Evolutionary conservation across 257 asterid genomes (phyloP).

Genomic region (Jasminum sambac): DNA sequence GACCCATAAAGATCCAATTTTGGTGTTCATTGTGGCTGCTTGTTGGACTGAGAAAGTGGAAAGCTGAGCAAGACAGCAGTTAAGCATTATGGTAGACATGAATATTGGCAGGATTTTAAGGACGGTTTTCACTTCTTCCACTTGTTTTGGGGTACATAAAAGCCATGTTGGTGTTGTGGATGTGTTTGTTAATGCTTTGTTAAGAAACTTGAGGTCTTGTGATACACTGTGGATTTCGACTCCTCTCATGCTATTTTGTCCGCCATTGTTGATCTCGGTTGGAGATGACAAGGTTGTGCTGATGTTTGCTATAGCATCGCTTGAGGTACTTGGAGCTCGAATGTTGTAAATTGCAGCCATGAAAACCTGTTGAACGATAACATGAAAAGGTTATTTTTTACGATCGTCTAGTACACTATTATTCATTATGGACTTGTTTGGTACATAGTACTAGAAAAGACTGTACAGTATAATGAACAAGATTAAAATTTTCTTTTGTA

Average conservation of each 20-base stretch:
- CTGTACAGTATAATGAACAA: not conserved
- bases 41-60: constrained; percentile 88
- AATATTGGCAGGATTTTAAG: constrained; percentile 64
- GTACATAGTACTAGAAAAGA: not conserved
- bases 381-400: not conserved
- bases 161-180: constrained; percentile 43
- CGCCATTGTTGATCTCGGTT: constrained; percentile 30
- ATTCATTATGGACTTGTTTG: not conserved
- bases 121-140: constrained; percentile 73
- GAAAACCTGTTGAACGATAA: constrained; percentile 51
- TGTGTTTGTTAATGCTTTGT: constrained; percentile 37
- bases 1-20: constrained; percentile 51
- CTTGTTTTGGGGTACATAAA: constrained; percentile 51
- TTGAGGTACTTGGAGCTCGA: constrained; percentile 29
- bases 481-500: not conserved
- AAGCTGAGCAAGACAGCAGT: constrained; percentile 88
- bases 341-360: constrained; percentile 46
- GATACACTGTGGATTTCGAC: constrained; percentile 27
- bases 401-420: not conserved
- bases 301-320: constrained; percentile 32
- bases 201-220: constrained; percentile 41
- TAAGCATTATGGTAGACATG: constrained; percentile 78
- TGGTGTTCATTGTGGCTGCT: constrained; percentile 86
- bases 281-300: constrained; percentile 35
- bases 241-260: constrained; percentile 22